Conservation (phyloP, 345 rosid species). For the Eucalyptus regnans region DNA sequence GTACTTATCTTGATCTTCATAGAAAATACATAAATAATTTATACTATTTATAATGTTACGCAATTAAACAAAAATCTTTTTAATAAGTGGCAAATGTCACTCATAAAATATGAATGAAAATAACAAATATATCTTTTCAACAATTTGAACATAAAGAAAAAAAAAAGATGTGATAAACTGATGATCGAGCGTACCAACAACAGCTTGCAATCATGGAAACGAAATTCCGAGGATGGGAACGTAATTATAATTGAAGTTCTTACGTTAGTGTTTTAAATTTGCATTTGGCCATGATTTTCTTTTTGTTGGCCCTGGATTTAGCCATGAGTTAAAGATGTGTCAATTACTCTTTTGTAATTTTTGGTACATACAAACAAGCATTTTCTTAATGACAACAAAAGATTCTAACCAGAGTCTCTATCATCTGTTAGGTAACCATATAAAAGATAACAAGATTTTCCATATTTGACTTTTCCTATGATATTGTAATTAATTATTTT, state of each 20-base stretch:
- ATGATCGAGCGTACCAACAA: background rate
- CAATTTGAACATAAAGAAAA: background rate
- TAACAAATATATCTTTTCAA: background rate
- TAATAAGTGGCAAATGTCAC: background rate
- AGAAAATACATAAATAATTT: background rate
- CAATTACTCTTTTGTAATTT: background rate
- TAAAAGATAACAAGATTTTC: background rate
- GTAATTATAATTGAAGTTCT: background rate
- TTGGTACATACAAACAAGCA: background rate
- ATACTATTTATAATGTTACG: background rate
- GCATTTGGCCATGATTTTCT: too few species aligned
- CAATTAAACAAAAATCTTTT: background rate
- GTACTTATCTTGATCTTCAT: background rate
- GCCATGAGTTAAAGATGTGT: rapidly evolving
- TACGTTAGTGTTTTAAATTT: background rate
- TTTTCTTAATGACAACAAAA: background rate
- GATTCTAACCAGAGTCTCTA: background rate
- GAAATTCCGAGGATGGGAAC: background rate
- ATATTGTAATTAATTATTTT: background rate
- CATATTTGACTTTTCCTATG: background rate
- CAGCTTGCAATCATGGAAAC: background rate
- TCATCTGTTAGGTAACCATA: background rate
- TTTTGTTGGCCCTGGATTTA: background rate
- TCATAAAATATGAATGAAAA: background rate
- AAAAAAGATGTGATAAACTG: background rate